A percentile compares a stretch with the other conserved stretches of the same genome.
Evolutionary conservation across 208 protist species (phyloP).

Genomic region (Leishmania tarentolae): DNA sequence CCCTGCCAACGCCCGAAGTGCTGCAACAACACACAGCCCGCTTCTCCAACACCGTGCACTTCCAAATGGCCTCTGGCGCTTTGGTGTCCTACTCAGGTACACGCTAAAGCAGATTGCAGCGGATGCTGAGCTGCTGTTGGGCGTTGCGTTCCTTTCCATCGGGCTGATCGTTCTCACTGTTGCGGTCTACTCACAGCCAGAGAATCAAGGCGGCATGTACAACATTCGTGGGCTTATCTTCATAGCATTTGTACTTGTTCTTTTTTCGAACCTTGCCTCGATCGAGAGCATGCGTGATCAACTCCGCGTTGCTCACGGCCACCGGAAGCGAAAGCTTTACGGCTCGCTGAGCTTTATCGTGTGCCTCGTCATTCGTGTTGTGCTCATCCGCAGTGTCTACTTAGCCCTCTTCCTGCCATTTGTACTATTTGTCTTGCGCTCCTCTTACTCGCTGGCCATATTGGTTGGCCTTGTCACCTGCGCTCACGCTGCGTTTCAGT

Average conservation of each 20-base stretch:
- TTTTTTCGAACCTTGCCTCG: slow-evolving; percentile 46
- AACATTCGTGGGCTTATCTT: slow-evolving; percentile 75
- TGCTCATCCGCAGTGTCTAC: slow-evolving; percentile 39
- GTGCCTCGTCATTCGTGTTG: slow-evolving; percentile 38
- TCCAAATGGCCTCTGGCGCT: slow-evolving; percentile 35
- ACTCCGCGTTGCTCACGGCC: slow-evolving; percentile 43
- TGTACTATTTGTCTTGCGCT: slow-evolving; percentile 44
- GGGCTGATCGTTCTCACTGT: slow-evolving; percentile 40
- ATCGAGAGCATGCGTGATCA: slow-evolving; percentile 39
- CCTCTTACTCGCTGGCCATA: slow-evolving; percentile 34
- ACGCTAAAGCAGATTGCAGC: slow-evolving; percentile 28
- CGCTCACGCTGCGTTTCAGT: slow-evolving; percentile 50
- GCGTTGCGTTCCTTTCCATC: slow-evolving; percentile 22
- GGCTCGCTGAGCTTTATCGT: slow-evolving; percentile 41
- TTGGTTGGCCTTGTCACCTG: slow-evolving; percentile 48
- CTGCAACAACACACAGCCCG: not conserved
- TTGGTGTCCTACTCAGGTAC: slow-evolving; percentile 47
- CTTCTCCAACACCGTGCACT: not conserved
- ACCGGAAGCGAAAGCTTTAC: slow-evolving; percentile 59
- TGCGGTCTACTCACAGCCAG: slow-evolving; percentile 39
- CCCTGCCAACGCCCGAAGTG: not conserved
- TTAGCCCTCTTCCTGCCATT: slow-evolving; percentile 48
- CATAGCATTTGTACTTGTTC: slow-evolving; percentile 47
- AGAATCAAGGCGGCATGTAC: slow-evolving; percentile 64
- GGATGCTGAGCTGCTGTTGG: slow-evolving; percentile 31